phyloP scores from a whole-genome alignment of 257 asterid genomes.

The Gynochthodes officinalis region DNA sequence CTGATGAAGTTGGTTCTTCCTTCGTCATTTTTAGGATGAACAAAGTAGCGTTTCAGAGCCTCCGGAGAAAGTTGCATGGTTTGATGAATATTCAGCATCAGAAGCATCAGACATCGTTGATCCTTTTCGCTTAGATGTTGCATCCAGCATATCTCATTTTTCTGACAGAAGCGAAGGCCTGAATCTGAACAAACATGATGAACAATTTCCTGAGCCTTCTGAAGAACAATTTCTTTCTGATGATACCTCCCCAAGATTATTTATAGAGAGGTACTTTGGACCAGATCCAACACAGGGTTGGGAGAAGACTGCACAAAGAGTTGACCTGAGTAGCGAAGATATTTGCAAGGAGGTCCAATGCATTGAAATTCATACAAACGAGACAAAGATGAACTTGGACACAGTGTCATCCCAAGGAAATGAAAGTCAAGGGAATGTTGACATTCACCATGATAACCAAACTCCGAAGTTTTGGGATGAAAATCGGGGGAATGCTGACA shows the following conservation, averaged over 20 bases:
- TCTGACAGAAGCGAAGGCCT: conserved; percentile 39
- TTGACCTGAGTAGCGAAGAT: conserved; percentile 35
- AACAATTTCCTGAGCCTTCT: conserved; percentile 41
- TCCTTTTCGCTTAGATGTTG: conserved; percentile 42
- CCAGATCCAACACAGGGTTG: conserved; percentile 88
- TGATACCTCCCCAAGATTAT: conserved; percentile 65
- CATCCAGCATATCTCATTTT: conserved; percentile 39
- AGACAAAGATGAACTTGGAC: conserved; percentile 14
- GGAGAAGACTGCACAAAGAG: conserved; percentile 66
- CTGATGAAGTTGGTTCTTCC: conserved; percentile 11
- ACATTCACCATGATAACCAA: background rate
- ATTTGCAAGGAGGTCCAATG: conserved; percentile 64
- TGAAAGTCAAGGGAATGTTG: conserved; percentile 19
- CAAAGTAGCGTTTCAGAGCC: conserved; percentile 26
- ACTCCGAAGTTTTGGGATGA: conserved; percentile 1
- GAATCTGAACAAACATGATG: conserved; percentile 34
- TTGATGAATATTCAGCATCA: conserved; percentile 61
- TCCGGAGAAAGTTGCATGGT: conserved; percentile 43
- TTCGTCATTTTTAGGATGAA: conserved; percentile 37
- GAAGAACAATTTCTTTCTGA: conserved; percentile 72
- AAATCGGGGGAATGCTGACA: conserved; percentile 21
- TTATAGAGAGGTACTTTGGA: conserved; percentile 87
- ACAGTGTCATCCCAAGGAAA: conserved; percentile 24
- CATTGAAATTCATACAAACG: conserved; percentile 38
- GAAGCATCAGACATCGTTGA: conserved; percentile 66